Conservation (phyloP, 1,139 yeast genomes). For the Sugiyamaella xylanicola region DNA sequence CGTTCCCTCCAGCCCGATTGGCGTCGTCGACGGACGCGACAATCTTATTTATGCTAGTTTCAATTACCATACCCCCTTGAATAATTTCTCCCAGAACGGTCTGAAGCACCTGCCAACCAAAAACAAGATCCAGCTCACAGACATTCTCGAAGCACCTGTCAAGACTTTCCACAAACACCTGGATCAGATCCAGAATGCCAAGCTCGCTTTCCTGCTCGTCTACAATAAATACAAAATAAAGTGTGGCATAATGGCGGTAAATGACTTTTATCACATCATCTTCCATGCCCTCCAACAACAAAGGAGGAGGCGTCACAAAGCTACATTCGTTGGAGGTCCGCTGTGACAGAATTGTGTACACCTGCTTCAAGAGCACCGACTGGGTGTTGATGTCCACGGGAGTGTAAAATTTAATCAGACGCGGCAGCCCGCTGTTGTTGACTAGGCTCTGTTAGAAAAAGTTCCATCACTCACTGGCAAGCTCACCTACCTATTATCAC, state of each 20-base stretch:
- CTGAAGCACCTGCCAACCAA: slow-evolving; percentile 95
- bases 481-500: slow-evolving; percentile 55
- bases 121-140: slow-evolving; percentile 91
- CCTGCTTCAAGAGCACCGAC: slow-evolving; percentile 70
- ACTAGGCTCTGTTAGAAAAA: slow-evolving; percentile 45
- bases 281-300: slow-evolving; percentile 48
- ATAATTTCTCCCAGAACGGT: slow-evolving; percentile 84
- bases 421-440: slow-evolving; percentile 89
- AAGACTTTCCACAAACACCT: slow-evolving; percentile 93
- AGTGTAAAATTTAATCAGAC: slow-evolving; percentile 88
- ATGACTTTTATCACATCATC: slow-evolving; percentile 86
- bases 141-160: slow-evolving; percentile 93
- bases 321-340: slow-evolving; percentile 76
- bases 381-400: slow-evolving; percentile 83
- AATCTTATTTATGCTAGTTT: slow-evolving; percentile 78
- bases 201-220: slow-evolving; percentile 95
- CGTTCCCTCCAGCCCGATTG: slow-evolving; percentile 37
- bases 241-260: slow-evolving; percentile 91
- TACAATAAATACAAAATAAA: slow-evolving; percentile 91
- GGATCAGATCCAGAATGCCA: slow-evolving; percentile 90
- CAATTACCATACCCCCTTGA: slow-evolving; percentile 99
- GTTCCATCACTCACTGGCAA: neutral
- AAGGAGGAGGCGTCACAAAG: slow-evolving; percentile 76
- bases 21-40: slow-evolving; percentile 63
- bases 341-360: slow-evolving; percentile 66